phyloP scores from a whole-genome alignment of 768 basidiomycete genomes.

The Boletus rubroflammeus region DNA sequence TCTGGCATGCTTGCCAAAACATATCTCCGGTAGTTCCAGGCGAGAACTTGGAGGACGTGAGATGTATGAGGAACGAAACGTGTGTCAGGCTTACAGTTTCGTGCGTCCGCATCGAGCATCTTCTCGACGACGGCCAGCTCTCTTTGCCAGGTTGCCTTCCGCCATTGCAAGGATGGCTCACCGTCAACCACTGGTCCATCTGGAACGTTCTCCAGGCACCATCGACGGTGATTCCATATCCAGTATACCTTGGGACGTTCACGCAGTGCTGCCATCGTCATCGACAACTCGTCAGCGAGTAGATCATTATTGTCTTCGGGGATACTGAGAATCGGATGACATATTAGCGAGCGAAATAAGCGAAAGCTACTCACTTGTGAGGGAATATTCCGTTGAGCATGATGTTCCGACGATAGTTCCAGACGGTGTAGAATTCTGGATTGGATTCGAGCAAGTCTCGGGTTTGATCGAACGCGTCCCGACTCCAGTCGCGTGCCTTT shows the following conservation, averaged over 20 bases:
- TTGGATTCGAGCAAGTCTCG: conserved; percentile 75
- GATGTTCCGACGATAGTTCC: conserved; percentile 91
- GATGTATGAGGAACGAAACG: not conserved
- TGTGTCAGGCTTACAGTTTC: conserved; percentile 71
- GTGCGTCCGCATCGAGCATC: conserved; percentile 85
- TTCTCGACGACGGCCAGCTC: conserved; percentile 88
- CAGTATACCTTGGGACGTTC: conserved; percentile 93
- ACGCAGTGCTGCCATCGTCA: conserved; percentile 80
- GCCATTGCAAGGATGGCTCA: conserved; percentile 61
- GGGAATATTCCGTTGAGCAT: conserved; percentile 69
- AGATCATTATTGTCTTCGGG: conserved; percentile 57
- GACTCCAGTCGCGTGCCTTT: conserved; percentile 60
- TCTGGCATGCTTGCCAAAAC: conserved; percentile 69
- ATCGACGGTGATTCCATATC: conserved; percentile 97
- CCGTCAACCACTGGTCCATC: conserved; percentile 53
- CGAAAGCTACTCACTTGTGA: conserved; percentile 43
- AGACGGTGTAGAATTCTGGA: conserved; percentile 94
- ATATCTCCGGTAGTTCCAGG: conserved; percentile 93
- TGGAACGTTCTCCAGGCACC: conserved; percentile 90
- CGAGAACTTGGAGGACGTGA: conserved; percentile 63
- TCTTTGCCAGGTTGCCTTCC: conserved; percentile 72
- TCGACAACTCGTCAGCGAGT: conserved; percentile 67
- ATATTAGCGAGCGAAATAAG: not conserved
- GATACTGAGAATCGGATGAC: conserved; percentile 41
- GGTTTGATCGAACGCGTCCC: conserved; percentile 75